phyloP scores from a whole-genome alignment of 2,329 filamentous ascomycete species.

The Grosmannia penicillata region DNA sequence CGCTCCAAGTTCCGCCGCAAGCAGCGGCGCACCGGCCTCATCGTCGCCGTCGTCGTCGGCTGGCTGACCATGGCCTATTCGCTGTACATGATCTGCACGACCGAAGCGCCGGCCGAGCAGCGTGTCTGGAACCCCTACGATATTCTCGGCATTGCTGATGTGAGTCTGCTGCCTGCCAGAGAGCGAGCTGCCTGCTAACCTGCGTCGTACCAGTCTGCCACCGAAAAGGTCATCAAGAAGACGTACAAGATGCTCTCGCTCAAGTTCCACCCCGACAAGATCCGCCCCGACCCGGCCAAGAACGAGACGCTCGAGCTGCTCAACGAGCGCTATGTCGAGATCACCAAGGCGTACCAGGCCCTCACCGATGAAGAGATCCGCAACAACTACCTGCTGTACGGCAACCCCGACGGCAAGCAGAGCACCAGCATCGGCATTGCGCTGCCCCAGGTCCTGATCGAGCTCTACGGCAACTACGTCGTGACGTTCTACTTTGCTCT shows the following conservation, averaged over 20 bases:
- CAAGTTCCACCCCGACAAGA: constrained; percentile 87
- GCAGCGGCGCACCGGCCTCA: constrained; percentile 77
- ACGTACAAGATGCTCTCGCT: constrained; percentile 79
- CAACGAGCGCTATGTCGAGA: constrained; percentile 81
- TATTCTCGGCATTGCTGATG: constrained; percentile 74
- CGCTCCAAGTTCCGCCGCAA: constrained; percentile 78
- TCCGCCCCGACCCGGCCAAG: constrained; percentile 64
- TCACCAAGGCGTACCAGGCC: constrained; percentile 96
- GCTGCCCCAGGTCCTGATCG: constrained; percentile 81
- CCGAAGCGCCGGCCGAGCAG: constrained; percentile 45
- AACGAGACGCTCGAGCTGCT: constrained; percentile 79
- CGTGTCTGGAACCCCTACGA: constrained; percentile 97
- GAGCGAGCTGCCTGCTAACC: not conserved
- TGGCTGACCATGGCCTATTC: constrained; percentile 81
- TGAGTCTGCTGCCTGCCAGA: constrained; percentile 17
- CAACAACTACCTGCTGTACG: constrained; percentile 92
- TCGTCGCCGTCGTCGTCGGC: constrained; percentile 57
- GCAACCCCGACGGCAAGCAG: constrained; percentile 95
- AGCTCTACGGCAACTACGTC: constrained; percentile 92
- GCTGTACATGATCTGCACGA: constrained; percentile 77
- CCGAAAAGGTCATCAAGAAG: constrained; percentile 82
- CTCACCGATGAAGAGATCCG: constrained; percentile 94
- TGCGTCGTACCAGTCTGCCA: constrained; percentile 44
- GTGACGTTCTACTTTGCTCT: constrained; percentile 77
- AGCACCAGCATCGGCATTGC: constrained; percentile 97